Conservation (phyloP, 768 basidiomycete genomes). For the Tubosaeta brunneosetosa region DNA sequence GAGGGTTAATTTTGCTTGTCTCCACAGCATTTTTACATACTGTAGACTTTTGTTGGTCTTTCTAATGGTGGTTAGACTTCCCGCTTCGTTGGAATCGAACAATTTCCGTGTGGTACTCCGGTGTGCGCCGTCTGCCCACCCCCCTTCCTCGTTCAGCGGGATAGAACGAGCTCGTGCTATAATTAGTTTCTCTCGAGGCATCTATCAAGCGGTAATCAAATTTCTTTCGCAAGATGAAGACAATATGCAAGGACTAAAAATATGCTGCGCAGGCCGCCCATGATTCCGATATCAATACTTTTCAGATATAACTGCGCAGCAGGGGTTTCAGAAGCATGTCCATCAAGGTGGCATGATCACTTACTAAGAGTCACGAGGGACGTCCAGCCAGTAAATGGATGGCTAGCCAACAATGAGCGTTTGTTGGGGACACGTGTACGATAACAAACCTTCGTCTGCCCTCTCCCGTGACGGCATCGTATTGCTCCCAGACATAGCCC, state of each 20-base stretch:
- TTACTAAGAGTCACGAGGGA: constrained; percentile 83
- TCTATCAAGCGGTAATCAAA: background rate
- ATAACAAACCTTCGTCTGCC: constrained; percentile 73
- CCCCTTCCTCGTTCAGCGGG: background rate
- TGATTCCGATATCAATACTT: constrained; percentile 43
- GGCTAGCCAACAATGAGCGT: constrained; percentile 42
- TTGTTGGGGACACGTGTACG: background rate
- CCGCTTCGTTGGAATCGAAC: background rate
- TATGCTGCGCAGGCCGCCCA: background rate
- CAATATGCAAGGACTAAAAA: background rate
- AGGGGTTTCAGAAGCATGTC: constrained; percentile 3
- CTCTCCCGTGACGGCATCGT: constrained; percentile 78
- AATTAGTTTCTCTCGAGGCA: background rate
- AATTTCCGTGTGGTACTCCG: background rate
- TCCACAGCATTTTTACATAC: background rate
- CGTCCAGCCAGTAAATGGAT: constrained; percentile 98
- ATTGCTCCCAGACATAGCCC: constrained; percentile 98
- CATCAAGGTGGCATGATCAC: constrained; percentile 27
- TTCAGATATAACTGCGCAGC: constrained; percentile 55
- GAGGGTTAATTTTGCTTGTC: constrained; percentile 15
- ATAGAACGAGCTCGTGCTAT: background rate
- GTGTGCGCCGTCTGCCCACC: background rate
- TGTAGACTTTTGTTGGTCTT: background rate
- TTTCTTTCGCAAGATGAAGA: background rate
- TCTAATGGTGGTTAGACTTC: background rate